Evolutionary conservation across 306 rosid genomes (phyloP), one percentile per base, ranked within the genome.

Genomic region (Dryas octopetala): DNA sequence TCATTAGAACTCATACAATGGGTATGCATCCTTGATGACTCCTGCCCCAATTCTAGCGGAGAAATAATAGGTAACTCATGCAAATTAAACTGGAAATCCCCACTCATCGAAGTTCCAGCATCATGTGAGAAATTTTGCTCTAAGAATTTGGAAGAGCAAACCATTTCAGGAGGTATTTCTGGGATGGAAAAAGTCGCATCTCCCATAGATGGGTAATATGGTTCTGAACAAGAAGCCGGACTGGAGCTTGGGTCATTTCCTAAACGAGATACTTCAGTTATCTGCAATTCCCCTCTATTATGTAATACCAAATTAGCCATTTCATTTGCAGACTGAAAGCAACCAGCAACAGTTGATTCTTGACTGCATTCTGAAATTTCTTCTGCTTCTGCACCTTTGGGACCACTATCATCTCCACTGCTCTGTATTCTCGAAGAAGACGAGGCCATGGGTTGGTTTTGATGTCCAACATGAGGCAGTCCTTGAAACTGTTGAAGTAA

Each of bases 311-410:
- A 85, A 85, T 66, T 77, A 65, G 74, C 78, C 82, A 85, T 89
- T 64, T 86, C 95, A 28, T 64, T 68, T 58, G 80, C 64, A 53
- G 89, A 71, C 9, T 75, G 77, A 68, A 86, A 80, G 75, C 71
- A 64, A 67, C 85, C 81, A 14, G 86, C 90, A 74, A 80, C 80
- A 51, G 82, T 79, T 46, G 99, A 90, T 57, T 88, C 97, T 82
- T 92, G 99, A 85, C 96, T 92, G 80, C 96, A 90, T 79, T 88
- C 97, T 60, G 97, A 90, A 76, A 85, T 84, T 78, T 90, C 98
- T 82, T 92, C 96, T 77, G 80, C 86, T 64, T 89, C 97, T 44
- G 81, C 77, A 68, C 85, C 90, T 81, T 79, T 88, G 4, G 74
- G 88, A 84, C 85, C 83, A 77, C 82, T 86, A 76, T 91, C 91